These are phyloP conservation scores for Agarophyton chilense DNA, from an alignment of 23 red algal species.

Conservation along the genomic window DNA sequence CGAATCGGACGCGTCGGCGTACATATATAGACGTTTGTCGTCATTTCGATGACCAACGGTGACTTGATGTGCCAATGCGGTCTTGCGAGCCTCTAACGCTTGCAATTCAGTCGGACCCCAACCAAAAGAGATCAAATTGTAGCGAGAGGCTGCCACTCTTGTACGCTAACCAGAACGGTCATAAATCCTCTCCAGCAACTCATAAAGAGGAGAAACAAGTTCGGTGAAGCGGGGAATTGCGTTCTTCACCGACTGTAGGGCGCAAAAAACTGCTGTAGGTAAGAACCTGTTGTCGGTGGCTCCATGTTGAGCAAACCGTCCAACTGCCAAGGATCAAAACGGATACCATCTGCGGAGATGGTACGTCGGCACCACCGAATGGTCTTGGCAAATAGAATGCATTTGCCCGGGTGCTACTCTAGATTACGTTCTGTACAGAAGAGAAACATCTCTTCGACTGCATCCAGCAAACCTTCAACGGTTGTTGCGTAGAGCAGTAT, in stretches of 20 bases:
- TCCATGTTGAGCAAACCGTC: constrained; percentile 32
- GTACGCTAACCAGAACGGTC: constrained; percentile 31
- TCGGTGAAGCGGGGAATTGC: constrained; percentile 33
- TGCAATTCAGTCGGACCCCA: constrained; percentile 6
- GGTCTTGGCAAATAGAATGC: constrained; percentile 8
- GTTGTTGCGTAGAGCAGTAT: neutral
- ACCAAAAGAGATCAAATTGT: neutral
- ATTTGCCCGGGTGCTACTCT: constrained; percentile 46
- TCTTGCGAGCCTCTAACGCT: constrained; percentile 31
- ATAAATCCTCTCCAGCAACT: constrained; percentile 53
- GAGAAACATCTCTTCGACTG: neutral
- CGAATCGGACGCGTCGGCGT: constrained; percentile 41
- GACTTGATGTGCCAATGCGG: constrained; percentile 28
- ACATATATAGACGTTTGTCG: constrained; percentile 22
- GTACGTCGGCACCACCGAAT: constrained; percentile 36
- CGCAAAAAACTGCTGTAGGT: constrained; percentile 55
- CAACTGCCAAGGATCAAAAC: constrained; percentile 4
- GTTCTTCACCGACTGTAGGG: constrained; percentile 55
- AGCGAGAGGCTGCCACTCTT: neutral
- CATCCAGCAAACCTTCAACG: neutral
- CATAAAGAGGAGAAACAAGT: constrained; percentile 14
- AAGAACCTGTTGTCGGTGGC: constrained; percentile 12
- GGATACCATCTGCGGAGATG: constrained; percentile 32
- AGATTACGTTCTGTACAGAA: constrained; percentile 18
- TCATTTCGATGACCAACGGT: constrained; percentile 13